Percentiles rank a stretch among this genome's conserved stretches.
Conservation (phyloP, 768 basidiomycete species). For the Leccinum olivaceopallidum region DNA sequence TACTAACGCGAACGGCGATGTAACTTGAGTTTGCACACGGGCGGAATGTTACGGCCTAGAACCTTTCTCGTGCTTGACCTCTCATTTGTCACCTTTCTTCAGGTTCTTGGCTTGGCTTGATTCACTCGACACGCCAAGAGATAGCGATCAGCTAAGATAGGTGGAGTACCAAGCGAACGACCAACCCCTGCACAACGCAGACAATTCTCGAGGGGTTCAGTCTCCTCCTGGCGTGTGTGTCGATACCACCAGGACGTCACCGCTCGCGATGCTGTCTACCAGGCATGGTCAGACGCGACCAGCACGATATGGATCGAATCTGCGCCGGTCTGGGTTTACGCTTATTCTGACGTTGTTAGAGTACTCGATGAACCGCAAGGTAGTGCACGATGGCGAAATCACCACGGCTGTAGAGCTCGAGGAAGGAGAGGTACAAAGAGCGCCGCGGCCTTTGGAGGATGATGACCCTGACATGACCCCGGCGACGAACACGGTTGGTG, state of each 20-base stretch:
- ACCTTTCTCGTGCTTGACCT: too few species aligned
- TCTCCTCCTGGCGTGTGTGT: too few species aligned
- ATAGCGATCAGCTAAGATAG: too few species aligned
- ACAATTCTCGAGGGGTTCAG: too few species aligned
- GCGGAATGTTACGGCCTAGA: too few species aligned
- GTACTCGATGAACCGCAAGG: constrained; percentile 59
- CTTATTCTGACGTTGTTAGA: constrained; percentile 54
- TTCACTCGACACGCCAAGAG: too few species aligned
- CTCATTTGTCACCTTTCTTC: too few species aligned
- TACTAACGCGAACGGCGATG: background rate
- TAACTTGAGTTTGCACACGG: too few species aligned
- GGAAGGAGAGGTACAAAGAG: constrained; percentile 15
- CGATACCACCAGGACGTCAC: constrained; percentile 42
- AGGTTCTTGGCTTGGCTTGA: too few species aligned
- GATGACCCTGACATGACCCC: constrained; percentile 3
- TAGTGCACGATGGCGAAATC: constrained; percentile 38
- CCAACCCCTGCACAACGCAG: too few species aligned
- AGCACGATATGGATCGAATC: constrained; percentile 63
- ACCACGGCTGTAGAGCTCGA: constrained; percentile 33
- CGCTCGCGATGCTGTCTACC: constrained; percentile 49
- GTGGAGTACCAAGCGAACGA: too few species aligned
- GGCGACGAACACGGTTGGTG: background rate
- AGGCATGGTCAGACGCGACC: constrained; percentile 66
- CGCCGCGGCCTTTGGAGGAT: background rate
- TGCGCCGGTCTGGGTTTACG: constrained; percentile 57